Evolutionary conservation across 2,329 filamentous ascomycete species (phyloP), one percentile per base, ranked within the genome.

Genomic region (Neofusicoccum kwambonambiense): DNA sequence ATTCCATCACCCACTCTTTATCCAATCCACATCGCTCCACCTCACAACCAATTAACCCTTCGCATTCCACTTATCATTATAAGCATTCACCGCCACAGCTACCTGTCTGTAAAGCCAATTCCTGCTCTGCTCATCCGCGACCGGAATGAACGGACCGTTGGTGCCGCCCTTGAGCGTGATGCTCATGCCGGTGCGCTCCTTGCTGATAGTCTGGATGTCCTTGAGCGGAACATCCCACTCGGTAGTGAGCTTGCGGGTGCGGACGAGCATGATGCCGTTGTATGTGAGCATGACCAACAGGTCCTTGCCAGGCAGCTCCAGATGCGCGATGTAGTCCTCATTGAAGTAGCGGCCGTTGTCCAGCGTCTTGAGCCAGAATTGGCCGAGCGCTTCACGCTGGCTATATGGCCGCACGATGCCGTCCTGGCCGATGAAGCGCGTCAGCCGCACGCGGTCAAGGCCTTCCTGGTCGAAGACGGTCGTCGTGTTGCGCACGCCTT

Each of bases 281-380:
- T 82, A 83, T 17, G 81, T 83, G 56, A 83, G 73, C 76, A 83
- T 79, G 66, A 83, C 97, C 67, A 99, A 85, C 87, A 98, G 92
- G 75, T 96, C 93, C 76, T 95, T 92, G 67, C 89, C 88, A 11
- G 92, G 91, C 31, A 99, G 86, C 78, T 99, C 94, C 4, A 99
- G 83, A 75, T 99, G 96, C 4, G 93, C 96, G 76, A 99, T 95
- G 80, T 99, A 99, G 75, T 92, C 87, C 78, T 99, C 95, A 79
- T 96, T 90, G 85, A 99, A 99, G 83, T 94, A 98, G 77, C 93
- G 95, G 67, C 95, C 95, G 69, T 97, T 95, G 79, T 99, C 95
- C 11, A 96, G 88, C 66, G 97, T 96, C 84, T 99, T 99, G 69
- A 99, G 88, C 96, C 95, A 99, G 82, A 92, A 97, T 77, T 99